phyloP scores from a whole-genome alignment of 768 basidiomycete genomes.

The Chalciporus sphaerocephalus region DNA sequence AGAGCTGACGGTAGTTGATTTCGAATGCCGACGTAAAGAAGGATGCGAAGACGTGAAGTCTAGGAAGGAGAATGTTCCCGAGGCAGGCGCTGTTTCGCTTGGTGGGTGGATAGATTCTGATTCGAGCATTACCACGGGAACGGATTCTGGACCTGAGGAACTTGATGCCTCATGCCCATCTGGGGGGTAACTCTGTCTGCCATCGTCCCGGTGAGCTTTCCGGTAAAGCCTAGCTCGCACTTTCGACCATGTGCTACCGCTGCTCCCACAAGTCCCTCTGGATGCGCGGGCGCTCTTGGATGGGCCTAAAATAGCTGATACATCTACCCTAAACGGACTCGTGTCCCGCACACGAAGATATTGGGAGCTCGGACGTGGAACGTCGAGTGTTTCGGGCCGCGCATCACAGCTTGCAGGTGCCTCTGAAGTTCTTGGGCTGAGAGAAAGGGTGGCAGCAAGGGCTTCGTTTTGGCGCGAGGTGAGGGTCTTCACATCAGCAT shows the following conservation, averaged over 20 bases:
- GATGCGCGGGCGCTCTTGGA: conserved; percentile 18
- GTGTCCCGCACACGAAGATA: conserved; percentile 37
- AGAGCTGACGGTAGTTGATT: conserved; percentile 26
- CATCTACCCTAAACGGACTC: conserved; percentile 48
- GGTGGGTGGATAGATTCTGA: conserved; percentile 14
- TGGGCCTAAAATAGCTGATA: conserved; percentile 27
- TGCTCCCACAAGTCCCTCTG: conserved; percentile 21
- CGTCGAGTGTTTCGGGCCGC: conserved; percentile 4
- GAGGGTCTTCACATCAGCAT: conserved; percentile 30
- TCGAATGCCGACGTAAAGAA: conserved; percentile 25
- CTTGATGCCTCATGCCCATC: conserved; percentile 21
- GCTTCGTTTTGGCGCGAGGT: conserved; percentile 30
- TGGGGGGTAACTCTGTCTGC: conserved; percentile 13
- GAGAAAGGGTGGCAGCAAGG: conserved; percentile 39
- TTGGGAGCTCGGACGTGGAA: conserved; percentile 9
- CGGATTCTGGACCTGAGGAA: conserved; percentile 27
- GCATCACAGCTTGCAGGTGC: conserved; percentile 9
- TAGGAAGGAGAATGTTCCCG: conserved; percentile 33
- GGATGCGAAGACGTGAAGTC: conserved; percentile 27
- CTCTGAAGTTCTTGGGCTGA: conserved; percentile 45
- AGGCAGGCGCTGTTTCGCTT: conserved; percentile 22
- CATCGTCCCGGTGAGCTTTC: conserved; percentile 29
- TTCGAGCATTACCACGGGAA: conserved; percentile 30
- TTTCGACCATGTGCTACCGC: conserved; percentile 29
- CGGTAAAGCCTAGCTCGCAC: conserved; percentile 30